These are phyloP conservation scores for Candida montana DNA, from an alignment of 805 yeast genomes.

Conservation along the genomic window DNA sequence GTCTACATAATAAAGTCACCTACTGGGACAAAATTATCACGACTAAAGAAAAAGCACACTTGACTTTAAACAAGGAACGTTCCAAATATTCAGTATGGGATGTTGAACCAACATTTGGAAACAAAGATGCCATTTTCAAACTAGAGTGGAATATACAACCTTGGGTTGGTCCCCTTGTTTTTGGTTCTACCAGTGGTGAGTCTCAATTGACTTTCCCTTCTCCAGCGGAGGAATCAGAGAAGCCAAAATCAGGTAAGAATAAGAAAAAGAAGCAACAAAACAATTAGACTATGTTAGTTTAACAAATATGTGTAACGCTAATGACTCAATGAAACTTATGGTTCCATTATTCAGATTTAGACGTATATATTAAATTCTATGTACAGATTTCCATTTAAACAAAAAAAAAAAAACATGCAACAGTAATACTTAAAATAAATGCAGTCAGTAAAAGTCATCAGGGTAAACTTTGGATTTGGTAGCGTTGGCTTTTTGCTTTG, in stretches of 20 bases:
- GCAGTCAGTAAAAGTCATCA: neutral
- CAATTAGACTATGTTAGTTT: too few relatives aligned
- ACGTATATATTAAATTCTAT: too few relatives aligned
- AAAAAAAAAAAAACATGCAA: neutral
- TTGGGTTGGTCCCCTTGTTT: constrained; percentile 71
- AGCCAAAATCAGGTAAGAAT: constrained; percentile 10
- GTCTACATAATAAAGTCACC: constrained; percentile 59
- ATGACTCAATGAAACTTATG: too few relatives aligned
- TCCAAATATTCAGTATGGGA: constrained; percentile 90
- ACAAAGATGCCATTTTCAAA: constrained; percentile 59
- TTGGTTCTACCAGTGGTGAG: constrained; percentile 47
- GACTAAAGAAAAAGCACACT: constrained; percentile 48
- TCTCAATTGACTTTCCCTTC: constrained; percentile 15
- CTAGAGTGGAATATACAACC: constrained; percentile 95
- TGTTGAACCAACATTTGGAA: constrained; percentile 50
- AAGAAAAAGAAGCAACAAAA: constrained; percentile 4
- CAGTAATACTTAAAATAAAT: neutral
- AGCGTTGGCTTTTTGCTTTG: neutral
- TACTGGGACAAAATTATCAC: constrained; percentile 88
- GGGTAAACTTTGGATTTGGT: neutral
- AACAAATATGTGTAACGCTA: too few relatives aligned
- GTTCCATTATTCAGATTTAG: too few relatives aligned
- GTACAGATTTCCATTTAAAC: too few relatives aligned
- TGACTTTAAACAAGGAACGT: constrained; percentile 46
- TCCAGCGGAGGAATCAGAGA: constrained; percentile 11